phyloP scores from a whole-genome alignment of 139 green algal species.

The Desmodesmus armatus region DNA sequence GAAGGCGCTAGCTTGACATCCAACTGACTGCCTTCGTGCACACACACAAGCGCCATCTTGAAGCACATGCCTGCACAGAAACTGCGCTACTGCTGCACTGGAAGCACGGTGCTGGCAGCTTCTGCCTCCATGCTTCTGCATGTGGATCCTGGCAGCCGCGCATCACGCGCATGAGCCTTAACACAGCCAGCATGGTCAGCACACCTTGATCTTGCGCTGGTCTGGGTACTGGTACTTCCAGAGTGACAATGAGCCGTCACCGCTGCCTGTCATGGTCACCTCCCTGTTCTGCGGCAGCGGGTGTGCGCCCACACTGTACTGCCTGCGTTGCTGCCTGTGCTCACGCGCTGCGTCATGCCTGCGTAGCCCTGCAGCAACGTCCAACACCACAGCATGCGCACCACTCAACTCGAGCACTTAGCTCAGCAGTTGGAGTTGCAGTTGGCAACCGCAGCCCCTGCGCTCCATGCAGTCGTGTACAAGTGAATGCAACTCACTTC shows the following conservation, averaged over 20 bases:
- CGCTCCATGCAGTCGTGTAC: not conserved
- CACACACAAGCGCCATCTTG: not conserved
- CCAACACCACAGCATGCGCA: not conserved
- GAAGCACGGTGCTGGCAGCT: not conserved
- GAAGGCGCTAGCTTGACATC: not conserved
- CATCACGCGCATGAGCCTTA: not conserved
- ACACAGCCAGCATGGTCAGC: too few species aligned
- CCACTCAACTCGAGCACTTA: not conserved
- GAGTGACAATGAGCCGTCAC: conserved; percentile 86
- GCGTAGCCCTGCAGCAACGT: conserved; percentile 75
- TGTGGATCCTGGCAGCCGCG: not conserved
- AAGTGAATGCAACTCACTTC: not conserved
- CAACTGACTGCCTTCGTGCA: not conserved
- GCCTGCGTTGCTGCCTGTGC: conserved; percentile 20
- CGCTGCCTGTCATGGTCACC: conserved; percentile 71
- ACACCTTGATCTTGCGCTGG: conserved; percentile 76
- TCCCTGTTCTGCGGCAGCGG: conserved; percentile 93
- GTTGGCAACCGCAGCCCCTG: not conserved
- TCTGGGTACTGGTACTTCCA: conserved; percentile 95
- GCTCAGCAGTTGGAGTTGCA: too few species aligned
- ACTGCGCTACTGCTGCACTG: not conserved
- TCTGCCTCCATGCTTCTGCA: not conserved
- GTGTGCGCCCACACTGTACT: conserved; percentile 81
- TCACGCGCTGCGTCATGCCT: conserved; percentile 66
- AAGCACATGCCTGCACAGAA: not conserved